Evolutionary conservation across 1,139 yeast species (phyloP).

Genomic region (Suhomyces anneliseae): DNA sequence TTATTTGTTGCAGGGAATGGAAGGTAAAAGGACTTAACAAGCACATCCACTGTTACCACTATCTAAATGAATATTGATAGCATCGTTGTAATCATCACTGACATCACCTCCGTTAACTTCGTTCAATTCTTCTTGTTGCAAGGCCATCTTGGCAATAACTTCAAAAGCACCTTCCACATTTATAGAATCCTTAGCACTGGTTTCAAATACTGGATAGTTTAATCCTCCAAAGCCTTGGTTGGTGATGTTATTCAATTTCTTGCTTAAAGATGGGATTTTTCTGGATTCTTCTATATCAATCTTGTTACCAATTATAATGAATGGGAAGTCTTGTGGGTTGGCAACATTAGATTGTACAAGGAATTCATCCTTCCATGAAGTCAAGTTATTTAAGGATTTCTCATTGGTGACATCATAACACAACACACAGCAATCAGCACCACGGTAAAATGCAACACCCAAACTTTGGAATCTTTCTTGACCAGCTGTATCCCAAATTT

Average conservation of each 20-base stretch:
- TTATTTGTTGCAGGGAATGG: too few relatives aligned
- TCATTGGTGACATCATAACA: conserved; percentile 45
- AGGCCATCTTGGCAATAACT: conserved; percentile 91
- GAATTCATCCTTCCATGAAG: conserved; percentile 95
- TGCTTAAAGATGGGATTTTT: conserved; percentile 71
- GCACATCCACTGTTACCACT: conserved; percentile 73
- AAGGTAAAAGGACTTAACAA: conserved; percentile 42
- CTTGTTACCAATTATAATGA: conserved; percentile 91
- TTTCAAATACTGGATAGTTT: conserved; percentile 77
- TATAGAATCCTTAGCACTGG: conserved; percentile 29
- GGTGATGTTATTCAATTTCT: conserved; percentile 85
- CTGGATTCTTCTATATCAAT: conserved; percentile 92
- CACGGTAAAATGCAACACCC: conserved; percentile 97
- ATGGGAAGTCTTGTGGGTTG: conserved; percentile 94
- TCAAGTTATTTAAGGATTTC: conserved; percentile 85
- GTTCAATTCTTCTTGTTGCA: conserved; percentile 85
- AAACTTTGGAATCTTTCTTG: conserved; percentile 96
- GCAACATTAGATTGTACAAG: conserved; percentile 88
- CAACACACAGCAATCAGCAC: conserved; percentile 97
- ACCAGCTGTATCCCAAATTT: conserved; percentile 99
- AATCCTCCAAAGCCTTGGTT: conserved; percentile 68
- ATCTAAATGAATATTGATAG: conserved; percentile 90
- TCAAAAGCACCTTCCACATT: conserved; percentile 91
- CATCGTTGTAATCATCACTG: conserved; percentile 82
- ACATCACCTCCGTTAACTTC: conserved; percentile 82